A percentile compares a stretch with the other conserved stretches of the same genome.
Evolutionary conservation across 2,329 filamentous ascomycete genomes (phyloP).

Genomic region (Pochonia chlamydosporia): DNA sequence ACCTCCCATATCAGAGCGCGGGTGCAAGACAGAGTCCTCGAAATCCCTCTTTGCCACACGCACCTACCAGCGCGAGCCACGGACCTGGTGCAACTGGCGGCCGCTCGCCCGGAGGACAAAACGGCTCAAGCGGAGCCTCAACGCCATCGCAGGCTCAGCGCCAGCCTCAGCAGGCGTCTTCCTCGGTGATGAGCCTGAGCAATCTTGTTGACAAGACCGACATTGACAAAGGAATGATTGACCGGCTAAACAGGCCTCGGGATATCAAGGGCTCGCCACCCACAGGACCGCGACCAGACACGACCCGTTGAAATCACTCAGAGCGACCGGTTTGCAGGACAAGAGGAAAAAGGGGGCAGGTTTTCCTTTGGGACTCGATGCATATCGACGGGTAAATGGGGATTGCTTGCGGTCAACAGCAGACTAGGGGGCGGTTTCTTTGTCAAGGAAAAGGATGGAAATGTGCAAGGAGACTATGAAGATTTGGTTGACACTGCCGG

Average conservation of each 20-base stretch:
- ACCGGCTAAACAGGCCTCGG: conserved; percentile 38
- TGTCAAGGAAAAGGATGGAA: neutral
- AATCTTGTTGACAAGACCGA: conserved; percentile 47
- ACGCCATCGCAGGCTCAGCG: conserved; percentile 23
- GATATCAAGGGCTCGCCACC: conserved; percentile 10
- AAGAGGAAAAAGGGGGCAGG: neutral
- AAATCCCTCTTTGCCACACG: conserved; percentile 27
- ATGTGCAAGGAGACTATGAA: neutral
- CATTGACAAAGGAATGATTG: conserved; percentile 51
- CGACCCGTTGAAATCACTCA: conserved; percentile 7
- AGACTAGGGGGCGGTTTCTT: no score
- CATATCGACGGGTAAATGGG: no score
- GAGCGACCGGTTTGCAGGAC: neutral
- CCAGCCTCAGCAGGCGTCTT: conserved; percentile 14
- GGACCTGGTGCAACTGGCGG: conserved; percentile 22
- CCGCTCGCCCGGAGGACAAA: conserved; percentile 31
- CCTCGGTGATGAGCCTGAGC: conserved; percentile 48
- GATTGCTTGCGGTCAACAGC: no score
- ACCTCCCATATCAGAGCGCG: conserved; percentile 30
- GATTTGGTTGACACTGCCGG: conserved; percentile 13
- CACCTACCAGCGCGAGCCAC: conserved; percentile 16
- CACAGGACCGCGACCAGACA: conserved; percentile 2
- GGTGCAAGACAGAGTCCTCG: conserved; percentile 31
- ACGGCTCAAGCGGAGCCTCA: conserved; percentile 30
- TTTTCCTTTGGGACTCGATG: no score